phyloP scores from a whole-genome alignment of 306 rosid species.

The Cercis canadensis region DNA sequence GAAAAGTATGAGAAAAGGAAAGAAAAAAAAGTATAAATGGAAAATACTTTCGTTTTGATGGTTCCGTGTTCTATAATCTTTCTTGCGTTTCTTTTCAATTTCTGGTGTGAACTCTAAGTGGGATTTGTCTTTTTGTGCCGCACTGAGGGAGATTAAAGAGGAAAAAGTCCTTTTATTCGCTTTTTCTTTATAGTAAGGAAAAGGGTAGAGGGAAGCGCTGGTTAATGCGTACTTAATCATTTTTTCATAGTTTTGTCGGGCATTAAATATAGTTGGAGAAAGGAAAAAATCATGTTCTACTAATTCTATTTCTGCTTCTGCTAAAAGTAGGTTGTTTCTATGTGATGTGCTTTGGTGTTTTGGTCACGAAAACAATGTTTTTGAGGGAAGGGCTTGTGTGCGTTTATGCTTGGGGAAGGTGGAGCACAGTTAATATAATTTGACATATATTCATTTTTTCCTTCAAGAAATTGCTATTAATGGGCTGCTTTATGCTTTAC shows the following conservation, averaged over 20 bases:
- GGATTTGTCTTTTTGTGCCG: constrained; percentile 55
- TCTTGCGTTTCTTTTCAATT: constrained; percentile 41
- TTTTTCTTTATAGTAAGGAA: constrained; percentile 38
- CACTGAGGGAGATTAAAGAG: constrained; percentile 52
- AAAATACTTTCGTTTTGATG: constrained; percentile 37
- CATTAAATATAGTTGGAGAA: constrained; percentile 39
- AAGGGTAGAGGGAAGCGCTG: constrained; percentile 30
- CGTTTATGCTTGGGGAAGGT: constrained; percentile 30
- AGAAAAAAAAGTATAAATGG: constrained; percentile 40
- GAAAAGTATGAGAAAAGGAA: constrained; percentile 45
- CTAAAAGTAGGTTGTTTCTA: constrained; percentile 34
- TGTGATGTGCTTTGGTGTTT: constrained; percentile 34
- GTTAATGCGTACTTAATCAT: constrained; percentile 38
- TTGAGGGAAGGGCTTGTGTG: constrained; percentile 24
- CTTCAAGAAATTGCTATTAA: constrained; percentile 27
- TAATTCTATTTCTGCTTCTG: constrained; percentile 45
- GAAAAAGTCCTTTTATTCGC: constrained; percentile 40
- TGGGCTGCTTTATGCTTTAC: constrained; percentile 14
- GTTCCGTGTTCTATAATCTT: constrained; percentile 69
- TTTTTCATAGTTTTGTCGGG: constrained; percentile 38
- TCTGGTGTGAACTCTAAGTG: constrained; percentile 43
- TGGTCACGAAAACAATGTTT: constrained; percentile 32
- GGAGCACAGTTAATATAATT: not conserved
- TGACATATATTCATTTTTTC: constrained; percentile 1
- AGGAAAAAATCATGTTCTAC: constrained; percentile 24